These are phyloP conservation scores for Senna siamea DNA, from an alignment of 306 rosid species.

Conservation along the genomic window DNA sequence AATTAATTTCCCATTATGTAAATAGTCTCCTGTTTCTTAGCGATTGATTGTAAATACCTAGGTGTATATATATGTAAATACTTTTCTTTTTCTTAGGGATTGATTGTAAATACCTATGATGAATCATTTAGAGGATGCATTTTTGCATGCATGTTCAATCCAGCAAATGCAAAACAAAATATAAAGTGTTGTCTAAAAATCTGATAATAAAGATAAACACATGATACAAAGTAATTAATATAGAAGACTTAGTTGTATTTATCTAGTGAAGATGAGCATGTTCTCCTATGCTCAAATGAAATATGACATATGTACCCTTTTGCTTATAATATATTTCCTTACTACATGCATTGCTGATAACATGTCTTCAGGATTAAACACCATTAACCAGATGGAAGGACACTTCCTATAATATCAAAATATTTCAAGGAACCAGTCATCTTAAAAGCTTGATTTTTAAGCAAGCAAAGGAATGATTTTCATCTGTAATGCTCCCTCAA, in stretches of 20 bases:
- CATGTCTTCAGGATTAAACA: constrained; percentile 65
- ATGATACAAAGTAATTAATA: neutral
- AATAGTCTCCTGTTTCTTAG: no score
- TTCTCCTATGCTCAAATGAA: constrained; percentile 62
- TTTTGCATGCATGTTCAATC: neutral
- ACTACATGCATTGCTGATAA: constrained; percentile 93
- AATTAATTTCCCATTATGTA: no score
- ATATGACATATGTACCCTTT: constrained; percentile 72
- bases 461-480: no score
- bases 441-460: no score
- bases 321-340: constrained; percentile 80
- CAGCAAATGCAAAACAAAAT: neutral
- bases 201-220: neutral
- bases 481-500: no score
- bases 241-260: constrained; percentile 67
- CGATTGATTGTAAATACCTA: no score
- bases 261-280: constrained; percentile 97
- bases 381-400: constrained; percentile 22
- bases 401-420: neutral
- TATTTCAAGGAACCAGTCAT: neutral
- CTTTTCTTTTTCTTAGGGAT: no score
- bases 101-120: neutral
- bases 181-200: no score
- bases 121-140: neutral
- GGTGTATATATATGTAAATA: no score